phyloP scores from a whole-genome alignment of 2,329 filamentous ascomycete genomes.

The Myriosclerotinia curreyana region DNA sequence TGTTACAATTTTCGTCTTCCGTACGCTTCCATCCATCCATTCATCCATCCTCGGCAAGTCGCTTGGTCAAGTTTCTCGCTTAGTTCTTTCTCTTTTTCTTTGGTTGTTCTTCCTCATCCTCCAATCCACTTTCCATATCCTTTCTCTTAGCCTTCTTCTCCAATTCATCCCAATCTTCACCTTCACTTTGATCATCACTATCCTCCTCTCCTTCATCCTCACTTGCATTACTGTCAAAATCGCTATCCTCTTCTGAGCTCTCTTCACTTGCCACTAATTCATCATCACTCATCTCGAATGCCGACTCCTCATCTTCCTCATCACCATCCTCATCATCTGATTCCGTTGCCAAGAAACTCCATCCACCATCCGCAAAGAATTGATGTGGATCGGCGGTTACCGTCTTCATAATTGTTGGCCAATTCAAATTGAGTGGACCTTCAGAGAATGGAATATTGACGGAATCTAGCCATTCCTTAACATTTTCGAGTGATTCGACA shows the following conservation, averaged over 20 bases:
- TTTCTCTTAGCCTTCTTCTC: slow-evolving; percentile 88
- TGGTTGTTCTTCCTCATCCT: slow-evolving; percentile 73
- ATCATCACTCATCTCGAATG: slow-evolving; percentile 85
- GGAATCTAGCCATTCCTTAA: slow-evolving; percentile 96
- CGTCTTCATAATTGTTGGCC: slow-evolving; percentile 99
- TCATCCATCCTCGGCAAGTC: background rate
- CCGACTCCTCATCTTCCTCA: slow-evolving; percentile 83
- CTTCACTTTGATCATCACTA: slow-evolving; percentile 69
- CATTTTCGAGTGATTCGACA: slow-evolving; percentile 87
- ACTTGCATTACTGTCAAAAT: slow-evolving; percentile 87
- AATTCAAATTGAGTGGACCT: slow-evolving; percentile 95
- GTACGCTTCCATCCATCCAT: background rate
- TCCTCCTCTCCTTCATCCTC: slow-evolving; percentile 77
- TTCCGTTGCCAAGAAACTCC: slow-evolving; percentile 86
- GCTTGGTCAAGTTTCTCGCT: slow-evolving; percentile 3
- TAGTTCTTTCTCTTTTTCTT: slow-evolving; percentile 65
- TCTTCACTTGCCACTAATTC: slow-evolving; percentile 73
- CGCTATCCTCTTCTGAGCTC: slow-evolving; percentile 82
- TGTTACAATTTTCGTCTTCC: background rate
- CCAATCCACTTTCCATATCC: slow-evolving; percentile 61
- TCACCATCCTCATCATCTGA: slow-evolving; percentile 78
- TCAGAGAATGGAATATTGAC: slow-evolving; percentile 94
- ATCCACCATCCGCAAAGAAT: slow-evolving; percentile 94
- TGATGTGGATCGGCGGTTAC: slow-evolving; percentile 89
- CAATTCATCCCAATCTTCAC: slow-evolving; percentile 91